phyloP scores from a whole-genome alignment of 768 basidiomycete species.

The Panus rudis region DNA sequence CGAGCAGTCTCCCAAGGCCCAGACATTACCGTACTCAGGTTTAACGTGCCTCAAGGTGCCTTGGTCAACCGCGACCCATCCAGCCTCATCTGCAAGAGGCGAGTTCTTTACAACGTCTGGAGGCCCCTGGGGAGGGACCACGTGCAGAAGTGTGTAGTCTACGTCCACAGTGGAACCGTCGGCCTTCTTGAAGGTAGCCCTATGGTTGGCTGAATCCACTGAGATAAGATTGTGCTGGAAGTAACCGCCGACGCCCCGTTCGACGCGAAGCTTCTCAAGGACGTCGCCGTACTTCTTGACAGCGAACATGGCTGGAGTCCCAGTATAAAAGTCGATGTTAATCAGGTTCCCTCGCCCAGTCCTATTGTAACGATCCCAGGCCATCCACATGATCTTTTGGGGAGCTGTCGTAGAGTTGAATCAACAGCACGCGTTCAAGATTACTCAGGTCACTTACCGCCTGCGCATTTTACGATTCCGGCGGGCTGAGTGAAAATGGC shows the following conservation, averaged over 20 bases:
- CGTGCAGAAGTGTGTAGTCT: slow-evolving; percentile 82
- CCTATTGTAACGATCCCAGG: slow-evolving; percentile 72
- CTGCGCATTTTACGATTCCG: slow-evolving; percentile 89
- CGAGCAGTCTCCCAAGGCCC: slow-evolving; percentile 88
- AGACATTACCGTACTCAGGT: slow-evolving; percentile 74
- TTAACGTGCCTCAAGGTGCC: slow-evolving; percentile 80
- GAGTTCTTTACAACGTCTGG: slow-evolving; percentile 72
- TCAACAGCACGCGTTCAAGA: neutral
- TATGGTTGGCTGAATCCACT: slow-evolving; percentile 61
- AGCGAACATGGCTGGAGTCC: slow-evolving; percentile 93
- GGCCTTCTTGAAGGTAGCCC: slow-evolving; percentile 77
- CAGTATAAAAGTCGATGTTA: slow-evolving; percentile 75
- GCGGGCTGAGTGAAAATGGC: slow-evolving; percentile 95
- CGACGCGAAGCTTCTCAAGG: slow-evolving; percentile 64
- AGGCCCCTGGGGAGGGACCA: slow-evolving; percentile 89
- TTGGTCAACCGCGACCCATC: slow-evolving; percentile 86
- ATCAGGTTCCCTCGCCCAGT: slow-evolving; percentile 53
- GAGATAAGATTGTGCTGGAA: slow-evolving; percentile 82
- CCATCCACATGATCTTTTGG: slow-evolving; percentile 97
- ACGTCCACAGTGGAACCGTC: slow-evolving; percentile 65
- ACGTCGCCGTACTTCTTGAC: slow-evolving; percentile 95
- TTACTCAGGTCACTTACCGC: slow-evolving; percentile 42
- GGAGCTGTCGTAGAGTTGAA: slow-evolving; percentile 42
- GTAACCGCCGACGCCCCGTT: slow-evolving; percentile 73
- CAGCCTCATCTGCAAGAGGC: slow-evolving; percentile 70